Evolutionary conservation across 208 protist species (phyloP), one percentile per base, ranked within the genome.

Genomic region (Porcisia hertigi): DNA sequence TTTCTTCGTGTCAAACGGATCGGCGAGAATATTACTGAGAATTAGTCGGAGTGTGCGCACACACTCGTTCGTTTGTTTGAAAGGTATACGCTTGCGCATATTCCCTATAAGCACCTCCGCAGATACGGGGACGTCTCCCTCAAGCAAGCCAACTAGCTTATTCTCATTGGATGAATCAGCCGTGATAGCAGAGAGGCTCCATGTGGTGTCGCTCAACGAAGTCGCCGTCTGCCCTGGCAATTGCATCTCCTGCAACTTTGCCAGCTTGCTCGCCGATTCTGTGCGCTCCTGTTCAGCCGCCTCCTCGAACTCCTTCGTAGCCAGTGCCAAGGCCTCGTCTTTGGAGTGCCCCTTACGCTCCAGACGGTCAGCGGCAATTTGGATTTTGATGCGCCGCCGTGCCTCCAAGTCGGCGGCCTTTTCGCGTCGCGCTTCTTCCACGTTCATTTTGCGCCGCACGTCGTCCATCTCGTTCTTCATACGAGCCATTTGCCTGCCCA

Each of bases 331-430:
- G 39, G 93, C 93, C 49, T 97, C 88, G 25, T 89, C 91, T 39
- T 66, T 78, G 0, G 73, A 67, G 34, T 85, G 79, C 1, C 93
- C 91, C 59, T 88, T 74, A 16, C 93, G 90, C 63, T 81, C 82
- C 39, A 90, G 86, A n/a, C 86, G 85, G 79, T 97, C 93, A 2
- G 84, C 83, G 0, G 83, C 64, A n/a, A 97, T 83, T 64, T 94
- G 86, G 3, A 95, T 77, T 57, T 89, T 86, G 12, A 97, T 77
- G 43, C 85, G 80, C 8, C 87, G 81, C 41, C 83, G 73, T 2
- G 91, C 93, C 57, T 81, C 80, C 25, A 80, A 75, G 70, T 94
- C 88, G 11, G 78, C 88, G 16, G 84, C 80, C 73, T 91, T 92
- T 65, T 94, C 77, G 8, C 87, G 79, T 45, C 69, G 73, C 25